Percentiles rank a stretch among this genome's conserved stretches.
Evolutionary conservation across 2,329 filamentous ascomycete genomes (phyloP).

Genomic region (Colletotrichum echinochloae): DNA sequence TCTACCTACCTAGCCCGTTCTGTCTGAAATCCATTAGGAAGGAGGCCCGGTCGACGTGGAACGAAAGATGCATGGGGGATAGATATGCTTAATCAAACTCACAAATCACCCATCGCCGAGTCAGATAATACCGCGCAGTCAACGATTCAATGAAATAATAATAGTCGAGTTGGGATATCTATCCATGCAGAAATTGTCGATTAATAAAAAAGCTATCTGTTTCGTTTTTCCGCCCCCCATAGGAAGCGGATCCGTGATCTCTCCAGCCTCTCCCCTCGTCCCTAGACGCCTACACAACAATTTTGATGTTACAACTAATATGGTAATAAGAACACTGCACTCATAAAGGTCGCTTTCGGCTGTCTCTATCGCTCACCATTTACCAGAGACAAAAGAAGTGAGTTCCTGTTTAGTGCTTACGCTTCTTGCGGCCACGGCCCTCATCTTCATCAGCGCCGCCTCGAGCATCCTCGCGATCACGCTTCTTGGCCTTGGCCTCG

Average conservation of each 20-base stretch:
- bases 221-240: constrained; percentile 12
- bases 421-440: constrained; percentile 78
- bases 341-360: constrained; percentile 6
- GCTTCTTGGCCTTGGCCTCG: constrained; percentile 90
- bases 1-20: background rate
- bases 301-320: constrained; percentile 37
- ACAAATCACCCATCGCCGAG: background rate
- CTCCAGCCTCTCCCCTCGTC: background rate
- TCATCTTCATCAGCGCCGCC: constrained; percentile 91
- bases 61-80: too few species aligned
- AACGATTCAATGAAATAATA: background rate
- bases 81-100: background rate
- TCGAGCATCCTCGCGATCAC: constrained; percentile 75
- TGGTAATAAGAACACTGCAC: constrained; percentile 32
- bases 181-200: constrained; percentile 12
- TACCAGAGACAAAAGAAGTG: background rate
- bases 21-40: background rate
- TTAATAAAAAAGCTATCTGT: constrained; percentile 35
- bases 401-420: constrained; percentile 57
- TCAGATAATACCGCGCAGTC: background rate
- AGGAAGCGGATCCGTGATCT: constrained; percentile 4
- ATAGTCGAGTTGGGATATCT: background rate
- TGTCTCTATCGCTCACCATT: constrained; percentile 6
- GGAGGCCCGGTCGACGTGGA: background rate
- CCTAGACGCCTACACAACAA: constrained; percentile 39